Conservation (phyloP, 805 yeast genomes). For the Candida ulmi region DNA sequence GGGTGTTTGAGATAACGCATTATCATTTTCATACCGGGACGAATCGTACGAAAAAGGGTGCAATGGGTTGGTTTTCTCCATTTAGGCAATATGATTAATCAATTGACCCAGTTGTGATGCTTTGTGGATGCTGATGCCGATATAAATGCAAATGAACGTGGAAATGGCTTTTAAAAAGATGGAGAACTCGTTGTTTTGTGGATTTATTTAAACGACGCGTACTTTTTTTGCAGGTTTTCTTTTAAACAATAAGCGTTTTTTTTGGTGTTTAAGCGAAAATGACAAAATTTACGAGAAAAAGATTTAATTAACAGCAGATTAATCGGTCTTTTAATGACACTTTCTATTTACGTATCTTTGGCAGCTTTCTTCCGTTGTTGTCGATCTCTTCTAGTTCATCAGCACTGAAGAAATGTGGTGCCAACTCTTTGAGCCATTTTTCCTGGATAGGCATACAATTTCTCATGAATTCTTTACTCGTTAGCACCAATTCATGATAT, state of each 20-base stretch:
- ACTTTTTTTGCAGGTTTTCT: too few relatives aligned
- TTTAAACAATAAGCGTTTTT: too few relatives aligned
- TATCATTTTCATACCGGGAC: slow-evolving; percentile 26
- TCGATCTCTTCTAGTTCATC: slow-evolving; percentile 16
- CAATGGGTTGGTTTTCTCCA: slow-evolving; percentile 15
- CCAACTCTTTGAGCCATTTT: slow-evolving; percentile 67
- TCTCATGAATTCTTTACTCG: slow-evolving; percentile 86
- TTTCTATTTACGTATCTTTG: slow-evolving; percentile 11
- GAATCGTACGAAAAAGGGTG: slow-evolving; percentile 25
- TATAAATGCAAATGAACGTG: too few relatives aligned
- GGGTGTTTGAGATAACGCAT: slow-evolving; percentile 35
- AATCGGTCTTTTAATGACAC: too few relatives aligned
- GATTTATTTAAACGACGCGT: too few relatives aligned
- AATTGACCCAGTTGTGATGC: background rate
- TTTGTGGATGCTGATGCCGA: too few relatives aligned
- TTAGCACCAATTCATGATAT: slow-evolving; percentile 78
- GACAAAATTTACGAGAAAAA: too few relatives aligned
- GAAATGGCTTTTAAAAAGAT: too few relatives aligned
- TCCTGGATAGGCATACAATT: slow-evolving; percentile 71
- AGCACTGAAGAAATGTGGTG: slow-evolving; percentile 44
- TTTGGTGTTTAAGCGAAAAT: too few relatives aligned
- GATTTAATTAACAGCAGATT: too few relatives aligned
- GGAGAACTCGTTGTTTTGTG: too few relatives aligned
- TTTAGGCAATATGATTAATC: slow-evolving; percentile 1
- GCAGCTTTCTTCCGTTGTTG: slow-evolving; percentile 13